These are phyloP conservation scores for Pseudonitzschia multistriata DNA, from an alignment of 108 stramenopile species.

Conservation along the genomic window DNA sequence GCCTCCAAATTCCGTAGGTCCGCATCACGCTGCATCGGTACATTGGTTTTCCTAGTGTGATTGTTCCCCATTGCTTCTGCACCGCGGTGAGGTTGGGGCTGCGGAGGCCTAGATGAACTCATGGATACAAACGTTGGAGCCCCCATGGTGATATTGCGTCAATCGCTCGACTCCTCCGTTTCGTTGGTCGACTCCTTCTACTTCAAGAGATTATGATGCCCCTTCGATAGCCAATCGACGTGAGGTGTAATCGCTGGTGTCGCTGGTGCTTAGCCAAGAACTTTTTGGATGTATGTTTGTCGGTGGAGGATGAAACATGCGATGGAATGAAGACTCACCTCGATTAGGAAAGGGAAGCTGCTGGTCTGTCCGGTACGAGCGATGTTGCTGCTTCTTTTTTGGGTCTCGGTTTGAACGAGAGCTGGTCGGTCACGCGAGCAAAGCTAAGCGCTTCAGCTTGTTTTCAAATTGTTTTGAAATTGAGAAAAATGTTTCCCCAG, in stretches of 20 bases:
- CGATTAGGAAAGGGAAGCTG: no score
- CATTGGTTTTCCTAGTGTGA: background rate
- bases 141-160: background rate
- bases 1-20: conserved; percentile 30
- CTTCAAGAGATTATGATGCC: no score
- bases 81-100: background rate
- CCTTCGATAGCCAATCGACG: no score
- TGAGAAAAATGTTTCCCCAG: background rate
- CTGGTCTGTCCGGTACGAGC: no score
- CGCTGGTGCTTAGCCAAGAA: no score
- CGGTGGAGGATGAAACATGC: no score
- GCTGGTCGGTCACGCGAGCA: background rate
- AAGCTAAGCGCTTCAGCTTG: background rate
- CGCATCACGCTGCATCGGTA: background rate
- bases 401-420: background rate
- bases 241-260: no score
- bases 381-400: background rate
- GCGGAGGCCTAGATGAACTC: background rate
- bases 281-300: no score
- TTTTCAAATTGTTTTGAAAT: no score
- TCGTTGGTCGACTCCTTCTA: background rate
- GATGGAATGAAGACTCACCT: no score
- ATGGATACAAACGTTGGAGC: background rate
- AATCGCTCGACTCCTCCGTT: background rate
- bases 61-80: background rate